Evolutionary conservation across 805 yeast species (phyloP).

Genomic region (Hanseniaspora hatyaiensis): DNA sequence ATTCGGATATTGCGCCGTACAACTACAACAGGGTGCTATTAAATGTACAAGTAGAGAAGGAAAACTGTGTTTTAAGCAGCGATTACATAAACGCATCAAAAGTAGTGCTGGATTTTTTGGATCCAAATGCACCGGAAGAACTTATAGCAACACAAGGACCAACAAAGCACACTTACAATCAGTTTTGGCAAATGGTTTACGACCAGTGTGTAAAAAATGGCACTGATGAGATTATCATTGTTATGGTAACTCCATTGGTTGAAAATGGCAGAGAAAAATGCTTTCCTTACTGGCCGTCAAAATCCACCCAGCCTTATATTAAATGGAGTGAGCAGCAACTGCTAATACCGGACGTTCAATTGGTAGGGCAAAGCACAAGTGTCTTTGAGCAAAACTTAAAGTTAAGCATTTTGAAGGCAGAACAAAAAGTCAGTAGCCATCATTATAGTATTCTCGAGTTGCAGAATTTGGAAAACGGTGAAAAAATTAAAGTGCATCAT

Average conservation of each 20-base stretch:
- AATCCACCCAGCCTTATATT: conserved; percentile 3
- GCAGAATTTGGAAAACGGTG: background rate
- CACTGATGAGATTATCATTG: conserved; percentile 39
- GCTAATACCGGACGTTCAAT: background rate
- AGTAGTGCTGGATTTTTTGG: conserved; percentile 30
- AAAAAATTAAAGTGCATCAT: conserved; percentile 38
- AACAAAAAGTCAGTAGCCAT: conserved; percentile 20
- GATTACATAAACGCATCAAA: conserved; percentile 85
- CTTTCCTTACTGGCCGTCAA: conserved; percentile 59
- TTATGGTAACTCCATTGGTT: conserved; percentile 63
- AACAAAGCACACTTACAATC: conserved; percentile 53
- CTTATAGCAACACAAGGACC: conserved; percentile 79
- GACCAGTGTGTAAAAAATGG: conserved; percentile 42
- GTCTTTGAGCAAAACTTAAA: conserved; percentile 22
- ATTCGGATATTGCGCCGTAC: conserved; percentile 53
- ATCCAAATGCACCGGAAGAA: conserved; percentile 24
- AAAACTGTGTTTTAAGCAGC: conserved; percentile 14
- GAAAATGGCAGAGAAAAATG: conserved; percentile 71
- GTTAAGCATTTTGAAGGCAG: conserved; percentile 18
- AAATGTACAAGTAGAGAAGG: conserved; percentile 21
- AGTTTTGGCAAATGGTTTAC: conserved; percentile 81
- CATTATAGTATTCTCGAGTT: conserved; percentile 23
- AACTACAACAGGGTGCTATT: conserved; percentile 46
- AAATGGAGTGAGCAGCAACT: background rate
- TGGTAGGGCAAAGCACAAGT: conserved; percentile 20